Conservation (phyloP, 345 rosid species). For the Physaria fendleri region DNA sequence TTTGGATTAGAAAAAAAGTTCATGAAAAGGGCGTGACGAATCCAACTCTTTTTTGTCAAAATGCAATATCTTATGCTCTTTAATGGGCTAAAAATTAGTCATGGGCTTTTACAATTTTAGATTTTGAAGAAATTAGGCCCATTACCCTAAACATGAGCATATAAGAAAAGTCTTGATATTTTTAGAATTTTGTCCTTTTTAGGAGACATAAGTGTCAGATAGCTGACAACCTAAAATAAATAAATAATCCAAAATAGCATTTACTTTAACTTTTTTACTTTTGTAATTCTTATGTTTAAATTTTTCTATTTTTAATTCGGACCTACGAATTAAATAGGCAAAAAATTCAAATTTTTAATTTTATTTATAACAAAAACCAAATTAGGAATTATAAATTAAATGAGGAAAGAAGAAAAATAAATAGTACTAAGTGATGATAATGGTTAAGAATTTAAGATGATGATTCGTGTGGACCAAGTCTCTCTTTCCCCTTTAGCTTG, state of each 20-base stretch:
- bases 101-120: not conserved
- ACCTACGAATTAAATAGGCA: not conserved
- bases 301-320: not conserved
- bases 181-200: conserved; percentile 20
- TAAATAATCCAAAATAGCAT: not conserved
- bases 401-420: not conserved
- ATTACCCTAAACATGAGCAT: not conserved
- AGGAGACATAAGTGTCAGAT: conserved; percentile 22
- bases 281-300: not conserved
- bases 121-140: no score
- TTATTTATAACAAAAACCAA: not conserved
- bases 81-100: not conserved
- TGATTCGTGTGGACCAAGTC: conserved; percentile 38
- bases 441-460: conserved; percentile 17
- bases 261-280: not conserved
- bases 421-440: not conserved
- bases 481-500: conserved; percentile 28
- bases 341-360: not conserved
- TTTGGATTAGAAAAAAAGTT: not conserved
- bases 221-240: conserved; percentile 18
- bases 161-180: conserved; percentile 9
- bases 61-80: not conserved
- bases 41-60: not conserved
- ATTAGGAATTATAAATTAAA: not conserved
- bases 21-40: conserved; percentile 18